Evolutionary conservation across 1,139 yeast genomes (phyloP), one percentile per base, ranked within the genome.

Genomic region (Neolecta irregularis): DNA sequence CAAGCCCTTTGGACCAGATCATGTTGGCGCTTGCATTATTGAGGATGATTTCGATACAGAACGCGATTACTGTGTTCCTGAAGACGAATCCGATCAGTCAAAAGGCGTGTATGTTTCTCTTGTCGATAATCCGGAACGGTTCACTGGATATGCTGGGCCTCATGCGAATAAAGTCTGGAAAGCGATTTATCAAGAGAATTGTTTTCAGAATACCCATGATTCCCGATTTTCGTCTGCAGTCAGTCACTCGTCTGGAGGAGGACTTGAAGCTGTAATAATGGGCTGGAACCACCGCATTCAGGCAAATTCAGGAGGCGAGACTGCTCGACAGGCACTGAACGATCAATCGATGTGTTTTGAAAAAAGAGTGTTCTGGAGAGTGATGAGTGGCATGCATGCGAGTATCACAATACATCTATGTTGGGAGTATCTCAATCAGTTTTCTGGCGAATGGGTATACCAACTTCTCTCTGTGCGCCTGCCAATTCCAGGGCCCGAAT

Each of bases 111-210:
- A 76, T 49, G 93, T 88, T 19, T 81, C 85, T 49, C 65, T 91
- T 41, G 64, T 75, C 18, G 80, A 78, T 40, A 91, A 91, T 50
- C 95, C 94, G 1, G 99, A 91, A 57, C 65, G 98, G 50, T 91
- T 80, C 58, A 91, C 98, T 1, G 98, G 98, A 0, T 91, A 91
- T 53, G 78, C 85, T 30, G 98, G 98, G 23, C 70, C 74, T 37
- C 94, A 88, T 51, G 81, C 94, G 17, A 72, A 75, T 46, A 85
- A 77, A 52, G 80, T 91, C 35, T 91, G 99, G 99, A 65, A 74
- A 32, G 81, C 92, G 41, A 83, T 91, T 30, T 91, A 91, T 56
- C 72, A 72, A 34, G 95, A 88, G 50, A 83, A 85, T 60, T 83
- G 95, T 54, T 85, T 85, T 58, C 60, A 59, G 2, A 9, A 20